Evolutionary conservation across 495 filamentous ascomycete species (phyloP).

Genomic region (Penicillium verhagenii): DNA sequence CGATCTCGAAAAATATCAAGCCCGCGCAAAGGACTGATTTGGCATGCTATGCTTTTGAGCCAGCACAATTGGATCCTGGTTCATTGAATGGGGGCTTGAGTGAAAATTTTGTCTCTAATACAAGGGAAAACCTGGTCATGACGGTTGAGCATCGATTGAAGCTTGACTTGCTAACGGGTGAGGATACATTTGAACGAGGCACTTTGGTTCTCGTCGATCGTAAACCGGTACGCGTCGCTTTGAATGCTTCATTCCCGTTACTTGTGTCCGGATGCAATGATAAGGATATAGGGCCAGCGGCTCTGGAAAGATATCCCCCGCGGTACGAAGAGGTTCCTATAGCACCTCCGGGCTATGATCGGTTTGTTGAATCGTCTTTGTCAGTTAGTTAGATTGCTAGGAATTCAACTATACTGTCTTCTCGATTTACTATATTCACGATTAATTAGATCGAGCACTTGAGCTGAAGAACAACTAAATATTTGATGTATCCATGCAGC

Average conservation of each 20-base stretch:
- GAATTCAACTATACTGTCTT: too few species aligned
- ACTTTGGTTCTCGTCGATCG: slow-evolving; percentile 11
- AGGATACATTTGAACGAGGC: slow-evolving; percentile 11
- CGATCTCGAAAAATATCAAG: background rate
- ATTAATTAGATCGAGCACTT: too few species aligned
- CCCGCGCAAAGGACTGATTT: background rate
- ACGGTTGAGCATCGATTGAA: slow-evolving; percentile 15
- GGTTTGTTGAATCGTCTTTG: background rate
- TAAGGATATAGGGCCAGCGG: background rate
- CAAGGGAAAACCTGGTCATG: slow-evolving; percentile 3
- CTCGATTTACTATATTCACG: too few species aligned
- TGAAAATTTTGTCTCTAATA: background rate
- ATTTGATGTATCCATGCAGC: background rate
- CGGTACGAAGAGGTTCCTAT: slow-evolving; percentile 14
- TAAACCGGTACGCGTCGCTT: slow-evolving; percentile 2
- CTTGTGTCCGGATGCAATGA: background rate
- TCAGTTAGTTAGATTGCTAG: too few species aligned
- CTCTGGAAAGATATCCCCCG: slow-evolving; percentile 4
- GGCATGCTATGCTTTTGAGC: background rate
- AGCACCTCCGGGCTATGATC: slow-evolving; percentile 10
- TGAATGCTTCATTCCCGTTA: slow-evolving; percentile 14
- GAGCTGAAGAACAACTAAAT: too few species aligned
- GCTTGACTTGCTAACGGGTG: slow-evolving; percentile 10
- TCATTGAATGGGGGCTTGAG: background rate
- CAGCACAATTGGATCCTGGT: background rate